Evolutionary conservation across 176 grass and related monocot species (phyloP), one percentile per base, ranked within the genome.

Genomic region (Aechmea fasciata): DNA sequence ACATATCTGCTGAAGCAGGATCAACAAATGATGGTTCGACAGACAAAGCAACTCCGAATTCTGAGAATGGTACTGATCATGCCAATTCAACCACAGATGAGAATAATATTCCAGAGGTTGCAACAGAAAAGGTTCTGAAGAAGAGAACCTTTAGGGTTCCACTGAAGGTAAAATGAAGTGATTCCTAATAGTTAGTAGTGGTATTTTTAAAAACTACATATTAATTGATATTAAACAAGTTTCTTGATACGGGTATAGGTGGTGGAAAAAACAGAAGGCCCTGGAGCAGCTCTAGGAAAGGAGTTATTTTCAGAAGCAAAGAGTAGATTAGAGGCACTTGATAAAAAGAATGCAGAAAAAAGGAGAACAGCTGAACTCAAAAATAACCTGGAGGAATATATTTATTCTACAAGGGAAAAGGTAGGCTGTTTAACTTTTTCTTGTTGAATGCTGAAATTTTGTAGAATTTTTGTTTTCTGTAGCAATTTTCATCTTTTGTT

Each of bases 341-440:
- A 94, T 70, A 94, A 90, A 79, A 99, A 90, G 79, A 87, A 99
- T 88, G 80, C 82, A 13, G 95, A 99, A 69, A 78, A 82, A 67
- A 85, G 84, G 78, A 88, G 63, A 84, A 99, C 90, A 83, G 95
- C 95, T 62, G 95, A 99, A 61, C 75, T 99, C 11, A 99, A 99
- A 81, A 99, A 99, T 75, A 89, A 67, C 77, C 81, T 99, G 15
- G 95, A 99, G 64, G 91, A 82, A 54, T 99, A 94, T 74, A 99
- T 86, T 84, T 99, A 99, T 75, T 90, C 90, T 52, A 99, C 85
- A 80, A 99, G 88, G 71, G 95, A 99, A 71, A 99, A 99, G 95
- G 95, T 96, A 55, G 13, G n/a, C 73, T 64, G 14, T 52, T 52
- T 52, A 9, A 25, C 14, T 47, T 48, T 41, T 33, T 66, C 12